Evolutionary conservation across 768 basidiomycete species (phyloP), one percentile per base, ranked within the genome.

Genomic region (Russula sp.): DNA sequence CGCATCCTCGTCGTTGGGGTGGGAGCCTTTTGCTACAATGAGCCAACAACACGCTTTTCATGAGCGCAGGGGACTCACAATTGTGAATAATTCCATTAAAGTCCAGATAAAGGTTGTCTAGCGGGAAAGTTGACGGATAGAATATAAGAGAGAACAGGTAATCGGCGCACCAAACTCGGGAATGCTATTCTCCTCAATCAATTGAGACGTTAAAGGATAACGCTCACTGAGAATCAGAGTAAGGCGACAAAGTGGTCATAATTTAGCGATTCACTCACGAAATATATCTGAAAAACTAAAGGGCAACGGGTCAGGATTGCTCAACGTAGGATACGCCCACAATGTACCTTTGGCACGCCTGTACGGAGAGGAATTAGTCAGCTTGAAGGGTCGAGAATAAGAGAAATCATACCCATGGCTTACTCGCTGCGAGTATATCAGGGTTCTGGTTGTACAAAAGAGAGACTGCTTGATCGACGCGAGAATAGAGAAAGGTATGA

Each of bases 121-220:
- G 62, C 30, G 18, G 9, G 24, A 8, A 61, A 53, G 67, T 58
- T 62, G 50, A 40, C 53, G 72, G 68, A 63, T 51, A 8, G 67
- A 62, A 63, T 24, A 22, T 40, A n/a, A 52, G 11, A 5, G 46
- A n/a, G 4, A 10, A 44, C 30, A 34, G 14, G 46, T 56, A 59
- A 38, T 46, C 64, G 66, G 73, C 82, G 65, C 66, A 90, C 93
- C 96, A 73, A 99, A 99, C 76, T 98, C 97, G 18, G 94, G 96
- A 66, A 99, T 98, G 80, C 94, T 94, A 79, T 98, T 97, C 80
- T 97, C 94, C 75, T 96, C 87, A 67, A 98, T 97, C 63, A 98
- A 81, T 75, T 98, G 97, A 20, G 96, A 98, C 18, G 95, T 99
- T 69, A 99, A 83, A 57, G 97, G 96, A 75, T 99, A 99, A 66